Base-by-base conservation (phyloP, 257 asterid genomes). In the Fraxinus pennsylvanica region DNA sequence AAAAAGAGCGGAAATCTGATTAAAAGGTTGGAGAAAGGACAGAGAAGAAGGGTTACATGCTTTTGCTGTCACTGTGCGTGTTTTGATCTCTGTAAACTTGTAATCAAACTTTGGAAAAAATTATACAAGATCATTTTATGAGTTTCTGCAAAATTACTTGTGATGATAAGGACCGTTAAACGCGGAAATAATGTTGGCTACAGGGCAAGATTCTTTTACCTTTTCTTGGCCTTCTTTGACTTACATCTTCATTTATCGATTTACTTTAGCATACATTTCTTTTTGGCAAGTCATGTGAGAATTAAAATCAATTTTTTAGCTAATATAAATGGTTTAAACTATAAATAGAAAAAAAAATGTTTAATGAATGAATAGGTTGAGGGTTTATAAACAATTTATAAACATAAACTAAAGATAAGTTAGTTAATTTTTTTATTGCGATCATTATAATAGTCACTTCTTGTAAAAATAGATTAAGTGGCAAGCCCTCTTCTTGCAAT, bases 41-140 rank as follows among this genome's bases (percentile, higher is more conserved):
- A 75, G 73, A 27, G 65, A 65, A 29, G 43, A 14, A 25, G 10
- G 7, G n/a, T 1, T 25, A 36, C 32, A 59, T 21, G 72, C 43
- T 35, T 57, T 41, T 30, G 65, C 21, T 38, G 76, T 38, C 65
- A 19, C 59, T 52, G 76, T 54, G 81, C 14, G 72, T 52, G 25
- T 13, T 1, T 19, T 52, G 25, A 52, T 52, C 63, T 52, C 25
- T 1, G 10, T 1, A n/a, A 54, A 54, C 27, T 17, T 17, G 65
- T 15, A 54, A 54, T 19, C 65, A 54, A 19, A 54, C 27, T 3
- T 1, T 17, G n/a, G 65, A 12, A 6, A 54, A 54, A 54, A 0
- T 19, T 19, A 54, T 54, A 17, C 22, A 14, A 50, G 15, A 50
- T 13, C 19, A 50, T 3, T 54, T 5, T 19, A 5, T 14, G 25